Evolutionary conservation across 2,329 filamentous ascomycete species (phyloP), one percentile per base, ranked within the genome.

Genomic region (Colletotrichum tabaci): DNA sequence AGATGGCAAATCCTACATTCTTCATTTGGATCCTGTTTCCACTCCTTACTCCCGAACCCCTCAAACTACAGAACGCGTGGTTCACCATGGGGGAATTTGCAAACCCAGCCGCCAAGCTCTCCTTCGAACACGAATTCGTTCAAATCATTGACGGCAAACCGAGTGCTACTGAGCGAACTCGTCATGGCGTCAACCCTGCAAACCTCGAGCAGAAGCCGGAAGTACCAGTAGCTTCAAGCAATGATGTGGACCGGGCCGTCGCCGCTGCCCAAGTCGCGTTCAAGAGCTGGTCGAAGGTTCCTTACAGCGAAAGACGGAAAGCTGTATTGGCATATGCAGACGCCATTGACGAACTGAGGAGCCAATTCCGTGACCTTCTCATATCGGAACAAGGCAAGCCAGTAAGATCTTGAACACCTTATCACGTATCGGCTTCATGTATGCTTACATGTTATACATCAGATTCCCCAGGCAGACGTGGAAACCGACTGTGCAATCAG

Each of bases 111-210:
- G 52, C 30, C 53, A 23, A 40, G 12, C 40, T 56, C n/a, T 9
- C 10, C 18, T 21, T 40, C 23, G 35, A 60, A 47, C 21, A 47
- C 16, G 8, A 12, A 9, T 68, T 64, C 38, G 60, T 68, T 7
- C 66, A 68, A 5, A 57, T 87, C 61, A 84, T 89, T 72, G 82
- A 87, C 71, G 87, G 86, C 66, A 78, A 87, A 77, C 77, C 84
- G 65, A 80, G 80, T 15, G 76, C 81, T 10, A 86, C 85, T 1
- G 75, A 80, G 26, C 76, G 81, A 56, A 86, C 83, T 10, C 83
- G 85, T 64, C 83, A 84, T 75, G 82, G 84, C 35, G 80, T 88
- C 75, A 88, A 89, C 76, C 87, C 87, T 0, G 79, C 87, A 3
- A 88, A 83, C 15, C 79, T 82, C 21, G 78, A 85, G 70, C 79